Conservation (phyloP, 257 asterid genomes). For the Forsythia viridissima region DNA sequence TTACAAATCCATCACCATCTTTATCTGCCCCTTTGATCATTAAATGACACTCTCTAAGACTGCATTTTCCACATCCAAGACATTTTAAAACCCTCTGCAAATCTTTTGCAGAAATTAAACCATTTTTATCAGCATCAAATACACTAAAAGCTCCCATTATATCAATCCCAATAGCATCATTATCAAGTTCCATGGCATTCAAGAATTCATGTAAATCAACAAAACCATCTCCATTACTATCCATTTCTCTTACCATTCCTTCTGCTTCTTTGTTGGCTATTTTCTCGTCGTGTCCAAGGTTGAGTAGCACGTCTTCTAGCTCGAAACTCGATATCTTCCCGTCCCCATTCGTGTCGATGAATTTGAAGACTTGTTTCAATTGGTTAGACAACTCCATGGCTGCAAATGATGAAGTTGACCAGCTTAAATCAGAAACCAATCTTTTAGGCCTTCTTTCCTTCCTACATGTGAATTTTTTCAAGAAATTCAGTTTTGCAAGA, state of each 20-base stretch:
- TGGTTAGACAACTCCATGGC: constrained; percentile 50
- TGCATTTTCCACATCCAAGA: constrained; percentile 51
- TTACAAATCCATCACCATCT: constrained; percentile 73
- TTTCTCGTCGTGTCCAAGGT: constrained; percentile 42
- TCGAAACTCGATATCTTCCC: constrained; percentile 62
- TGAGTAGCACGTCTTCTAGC: constrained; percentile 39
- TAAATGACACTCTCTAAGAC: constrained; percentile 43
- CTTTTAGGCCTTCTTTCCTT: constrained; percentile 26
- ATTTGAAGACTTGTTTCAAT: constrained; percentile 53
- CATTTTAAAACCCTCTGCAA: constrained; percentile 51
- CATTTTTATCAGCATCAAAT: constrained; percentile 60
- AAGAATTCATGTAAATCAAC: constrained; percentile 66
- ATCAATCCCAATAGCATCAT: constrained; percentile 27
- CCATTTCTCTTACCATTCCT: constrained; percentile 65
- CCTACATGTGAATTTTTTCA: constrained; percentile 23
- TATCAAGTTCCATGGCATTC: constrained; percentile 35
- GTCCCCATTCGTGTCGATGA: constrained; percentile 67
- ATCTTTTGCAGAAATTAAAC: constrained; percentile 60
- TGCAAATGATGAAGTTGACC: constrained; percentile 38
- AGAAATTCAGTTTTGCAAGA: constrained; percentile 24
- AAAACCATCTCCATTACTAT: constrained; percentile 64
- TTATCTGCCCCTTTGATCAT: constrained; percentile 69
- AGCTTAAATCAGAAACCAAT: constrained; percentile 28
- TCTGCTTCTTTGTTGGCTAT: constrained; percentile 51
- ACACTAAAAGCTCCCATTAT: constrained; percentile 50